Percentiles rank a stretch among this genome's conserved stretches.
phyloP scores from a whole-genome alignment of 306 rosid genomes.

The Geum urbanum region DNA sequence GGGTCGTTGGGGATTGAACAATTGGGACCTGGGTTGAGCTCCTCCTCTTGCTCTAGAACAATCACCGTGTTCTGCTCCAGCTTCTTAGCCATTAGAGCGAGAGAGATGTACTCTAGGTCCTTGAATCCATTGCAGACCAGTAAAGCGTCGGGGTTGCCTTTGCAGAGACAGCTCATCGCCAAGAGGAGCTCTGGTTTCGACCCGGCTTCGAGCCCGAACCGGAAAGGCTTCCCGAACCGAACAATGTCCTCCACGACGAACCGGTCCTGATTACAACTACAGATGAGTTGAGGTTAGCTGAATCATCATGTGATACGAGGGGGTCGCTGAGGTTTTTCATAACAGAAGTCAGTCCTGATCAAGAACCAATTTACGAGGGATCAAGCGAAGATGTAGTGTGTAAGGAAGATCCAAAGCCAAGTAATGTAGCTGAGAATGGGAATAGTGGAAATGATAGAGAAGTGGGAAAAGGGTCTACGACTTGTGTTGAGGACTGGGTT shows the following conservation, averaged over 20 bases:
- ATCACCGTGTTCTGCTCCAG: slow-evolving; percentile 66
- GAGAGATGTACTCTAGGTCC: slow-evolving; percentile 62
- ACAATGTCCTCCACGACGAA: slow-evolving; percentile 87
- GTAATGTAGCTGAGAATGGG: no score
- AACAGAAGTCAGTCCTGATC: no score
- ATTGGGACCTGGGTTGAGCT: slow-evolving; percentile 73
- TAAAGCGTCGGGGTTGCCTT: slow-evolving; percentile 61
- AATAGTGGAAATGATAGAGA: no score
- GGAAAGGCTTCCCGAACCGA: slow-evolving; percentile 54
- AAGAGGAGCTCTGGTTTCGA: slow-evolving; percentile 86
- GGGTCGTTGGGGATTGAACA: slow-evolving; percentile 74
- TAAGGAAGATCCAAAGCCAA: no score
- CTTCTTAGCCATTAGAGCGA: slow-evolving; percentile 71
- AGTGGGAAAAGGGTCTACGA: no score
- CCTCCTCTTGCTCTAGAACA: slow-evolving; percentile 86
- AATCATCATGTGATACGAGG: no score
- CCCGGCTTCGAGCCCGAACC: slow-evolving; percentile 89
- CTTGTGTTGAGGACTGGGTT: no score
- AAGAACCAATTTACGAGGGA: no score
- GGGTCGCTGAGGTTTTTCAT: no score
- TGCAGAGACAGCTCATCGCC: slow-evolving; percentile 86
- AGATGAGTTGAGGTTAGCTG: no score
- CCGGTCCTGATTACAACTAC: slow-evolving; percentile 71
- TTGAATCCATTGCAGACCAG: slow-evolving; percentile 79
- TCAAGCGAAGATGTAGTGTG: no score